Conservation (phyloP, 192 early-diverging fungal genomes). For the Coemansia asiatica region DNA sequence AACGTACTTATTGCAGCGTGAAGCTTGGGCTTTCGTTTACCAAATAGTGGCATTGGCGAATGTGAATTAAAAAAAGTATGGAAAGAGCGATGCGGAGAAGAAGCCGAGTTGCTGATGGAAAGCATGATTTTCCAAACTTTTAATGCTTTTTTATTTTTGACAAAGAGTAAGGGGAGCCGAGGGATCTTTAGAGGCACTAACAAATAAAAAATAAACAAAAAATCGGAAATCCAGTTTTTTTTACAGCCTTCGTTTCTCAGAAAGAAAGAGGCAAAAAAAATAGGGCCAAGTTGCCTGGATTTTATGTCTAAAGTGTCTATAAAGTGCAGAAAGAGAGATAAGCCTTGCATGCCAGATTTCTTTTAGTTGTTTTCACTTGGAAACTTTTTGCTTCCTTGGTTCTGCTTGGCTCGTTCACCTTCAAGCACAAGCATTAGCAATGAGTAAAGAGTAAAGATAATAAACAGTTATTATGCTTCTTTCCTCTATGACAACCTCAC, state of each 20-base stretch:
- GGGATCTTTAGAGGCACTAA: not conserved
- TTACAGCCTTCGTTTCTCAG: not conserved
- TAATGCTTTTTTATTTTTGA: not conserved
- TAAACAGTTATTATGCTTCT: too few relatives aligned
- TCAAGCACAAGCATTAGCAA: too few relatives aligned
- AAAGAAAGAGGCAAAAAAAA: not conserved
- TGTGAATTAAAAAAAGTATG: constrained; percentile 30
- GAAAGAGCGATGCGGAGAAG: constrained; percentile 22
- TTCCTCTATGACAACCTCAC: not conserved
- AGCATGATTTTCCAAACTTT: constrained; percentile 7
- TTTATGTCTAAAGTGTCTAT: not conserved
- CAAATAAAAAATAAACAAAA: not conserved
- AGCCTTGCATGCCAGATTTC: not conserved
- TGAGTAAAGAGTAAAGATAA: too few relatives aligned
- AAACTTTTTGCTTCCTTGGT: too few relatives aligned
- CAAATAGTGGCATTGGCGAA: constrained; percentile 51
- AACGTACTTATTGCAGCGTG: constrained; percentile 42
- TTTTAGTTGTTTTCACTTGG: too few relatives aligned
- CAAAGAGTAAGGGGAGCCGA: not conserved
- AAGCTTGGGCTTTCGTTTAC: constrained; percentile 45
- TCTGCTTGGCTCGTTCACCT: too few relatives aligned
- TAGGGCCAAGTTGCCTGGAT: not conserved
- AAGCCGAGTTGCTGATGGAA: constrained; percentile 2
- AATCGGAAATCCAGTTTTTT: not conserved
- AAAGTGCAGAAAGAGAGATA: not conserved